Percentiles rank a stretch among this genome's conserved stretches.
phyloP scores from a whole-genome alignment of 1,139 yeast genomes.

The Meyerozyma guilliermondii region DNA sequence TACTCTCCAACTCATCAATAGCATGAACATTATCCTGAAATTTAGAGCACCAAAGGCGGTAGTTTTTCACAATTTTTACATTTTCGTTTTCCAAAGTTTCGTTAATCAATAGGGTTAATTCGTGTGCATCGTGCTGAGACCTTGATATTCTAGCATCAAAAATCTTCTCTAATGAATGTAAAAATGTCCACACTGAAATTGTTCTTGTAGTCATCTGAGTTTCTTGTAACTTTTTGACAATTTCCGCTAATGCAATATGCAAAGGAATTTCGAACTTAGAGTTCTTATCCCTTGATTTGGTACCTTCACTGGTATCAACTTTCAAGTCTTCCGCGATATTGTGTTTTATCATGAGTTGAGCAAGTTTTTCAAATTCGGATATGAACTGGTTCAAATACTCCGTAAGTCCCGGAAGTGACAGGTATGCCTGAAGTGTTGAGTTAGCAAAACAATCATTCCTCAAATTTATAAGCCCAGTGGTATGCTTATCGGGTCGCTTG shows the following conservation, averaged over 20 bases:
- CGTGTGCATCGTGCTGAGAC: slow-evolving; percentile 94
- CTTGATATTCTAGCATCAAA: slow-evolving; percentile 73
- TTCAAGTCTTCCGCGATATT: slow-evolving; percentile 18
- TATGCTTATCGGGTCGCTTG: slow-evolving; percentile 65
- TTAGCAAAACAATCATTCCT: slow-evolving; percentile 93
- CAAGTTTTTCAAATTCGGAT: slow-evolving; percentile 21
- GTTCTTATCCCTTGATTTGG: slow-evolving; percentile 12
- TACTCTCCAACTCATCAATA: slow-evolving; percentile 18
- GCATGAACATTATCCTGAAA: slow-evolving; percentile 4
- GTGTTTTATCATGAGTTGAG: slow-evolving; percentile 20
- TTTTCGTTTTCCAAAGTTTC: slow-evolving; percentile 76
- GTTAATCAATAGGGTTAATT: slow-evolving; percentile 70
- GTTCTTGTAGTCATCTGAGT: slow-evolving; percentile 51
- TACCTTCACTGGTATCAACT: slow-evolving; percentile 17
- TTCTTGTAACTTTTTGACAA: slow-evolving; percentile 58
- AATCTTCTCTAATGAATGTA: slow-evolving; percentile 70
- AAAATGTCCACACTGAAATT: slow-evolving; percentile 72
- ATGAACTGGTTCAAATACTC: slow-evolving; percentile 51
- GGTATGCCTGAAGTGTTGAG: slow-evolving; percentile 81
- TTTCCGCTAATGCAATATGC: slow-evolving; percentile 52
- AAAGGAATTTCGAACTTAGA: slow-evolving; percentile 39
- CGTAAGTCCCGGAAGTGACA: slow-evolving; percentile 61
- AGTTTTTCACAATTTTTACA: slow-evolving; percentile 34
- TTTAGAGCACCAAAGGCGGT: slow-evolving; percentile 14
- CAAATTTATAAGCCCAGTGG: slow-evolving; percentile 78